Evolutionary conservation across 768 basidiomycete species (phyloP).

Genomic region (Paxillus involutus): DNA sequence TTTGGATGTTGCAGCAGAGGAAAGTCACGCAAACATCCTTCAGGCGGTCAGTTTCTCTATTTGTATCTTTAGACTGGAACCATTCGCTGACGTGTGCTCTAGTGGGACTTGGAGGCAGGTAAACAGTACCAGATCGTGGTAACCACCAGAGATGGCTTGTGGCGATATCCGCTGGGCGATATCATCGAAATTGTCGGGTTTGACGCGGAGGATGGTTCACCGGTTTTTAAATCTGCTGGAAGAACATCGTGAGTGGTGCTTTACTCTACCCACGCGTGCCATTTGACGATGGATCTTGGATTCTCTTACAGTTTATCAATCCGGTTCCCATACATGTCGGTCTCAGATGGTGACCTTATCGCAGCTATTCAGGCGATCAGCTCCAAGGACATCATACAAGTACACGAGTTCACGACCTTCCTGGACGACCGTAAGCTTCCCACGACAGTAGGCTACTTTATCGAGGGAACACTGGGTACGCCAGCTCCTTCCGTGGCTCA

Average conservation of each 20-base stretch:
- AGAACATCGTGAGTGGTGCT: constrained; percentile 1
- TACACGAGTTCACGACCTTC: constrained; percentile 9
- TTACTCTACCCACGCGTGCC: neutral
- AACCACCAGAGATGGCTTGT: constrained; percentile 8
- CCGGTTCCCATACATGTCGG: neutral
- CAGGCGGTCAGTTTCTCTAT: constrained; percentile 10
- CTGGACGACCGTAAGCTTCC: constrained; percentile 10
- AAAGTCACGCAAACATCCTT: constrained; percentile 9
- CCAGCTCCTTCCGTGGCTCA: neutral
- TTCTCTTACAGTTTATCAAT: neutral
- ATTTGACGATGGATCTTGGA: neutral
- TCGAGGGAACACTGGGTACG: constrained; percentile 10
- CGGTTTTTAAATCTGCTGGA: neutral
- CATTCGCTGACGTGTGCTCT: neutral
- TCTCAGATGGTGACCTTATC: constrained; percentile 6
- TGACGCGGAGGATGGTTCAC: neutral
- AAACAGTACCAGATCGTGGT: constrained; percentile 3
- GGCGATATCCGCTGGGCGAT: constrained; percentile 8
- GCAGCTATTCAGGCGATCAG: constrained; percentile 2
- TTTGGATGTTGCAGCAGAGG: constrained; percentile 12
- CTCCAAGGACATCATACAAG: constrained; percentile 1
- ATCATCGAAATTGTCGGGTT: constrained; percentile 7
- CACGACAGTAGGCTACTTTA: constrained; percentile 8
- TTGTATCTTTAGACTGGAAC: neutral
- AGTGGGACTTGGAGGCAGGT: constrained; percentile 5